A percentile compares a stretch with the other conserved stretches of the same genome.
Evolutionary conservation across 2,329 filamentous ascomycete genomes (phyloP).

Genomic region (Fragosphaeria purpurea): DNA sequence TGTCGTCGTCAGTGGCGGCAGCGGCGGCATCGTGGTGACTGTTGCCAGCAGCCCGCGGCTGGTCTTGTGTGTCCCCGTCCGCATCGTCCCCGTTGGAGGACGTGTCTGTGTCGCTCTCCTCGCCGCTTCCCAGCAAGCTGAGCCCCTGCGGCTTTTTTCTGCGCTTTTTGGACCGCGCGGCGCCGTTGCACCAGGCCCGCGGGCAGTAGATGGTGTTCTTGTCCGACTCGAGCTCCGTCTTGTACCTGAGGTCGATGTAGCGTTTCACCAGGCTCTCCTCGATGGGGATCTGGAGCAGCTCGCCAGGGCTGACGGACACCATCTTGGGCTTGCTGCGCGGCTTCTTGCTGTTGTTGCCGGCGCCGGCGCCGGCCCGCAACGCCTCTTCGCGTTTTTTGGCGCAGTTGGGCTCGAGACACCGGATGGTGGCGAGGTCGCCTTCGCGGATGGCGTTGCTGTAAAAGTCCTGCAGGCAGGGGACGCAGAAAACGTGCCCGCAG

Average conservation of each 20-base stretch:
- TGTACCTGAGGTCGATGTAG: constrained; percentile 84
- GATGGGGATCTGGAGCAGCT: constrained; percentile 69
- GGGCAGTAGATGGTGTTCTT: constrained; percentile 91
- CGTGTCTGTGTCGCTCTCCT: constrained; percentile 30
- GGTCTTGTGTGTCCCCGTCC: neutral
- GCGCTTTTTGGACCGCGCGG: constrained; percentile 66
- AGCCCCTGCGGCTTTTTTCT: constrained; percentile 56
- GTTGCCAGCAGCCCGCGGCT: constrained; percentile 7
- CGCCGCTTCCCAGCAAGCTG: constrained; percentile 46
- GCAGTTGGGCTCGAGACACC: constrained; percentile 72
- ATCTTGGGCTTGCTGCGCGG: constrained; percentile 45
- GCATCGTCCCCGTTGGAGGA: constrained; percentile 17
- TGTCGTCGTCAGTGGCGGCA: constrained; percentile 30
- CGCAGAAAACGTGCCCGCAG: constrained; percentile 87
- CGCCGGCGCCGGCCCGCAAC: constrained; percentile 12
- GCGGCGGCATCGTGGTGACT: constrained; percentile 6
- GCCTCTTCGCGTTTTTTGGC: constrained; percentile 46
- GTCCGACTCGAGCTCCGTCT: constrained; percentile 83
- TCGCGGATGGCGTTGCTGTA: constrained; percentile 82
- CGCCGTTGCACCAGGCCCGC: constrained; percentile 82
- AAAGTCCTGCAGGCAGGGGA: constrained; percentile 77
- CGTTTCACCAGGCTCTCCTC: constrained; percentile 65
- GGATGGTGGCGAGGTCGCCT: constrained; percentile 69
- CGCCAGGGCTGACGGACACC: constrained; percentile 65
- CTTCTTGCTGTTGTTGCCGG: constrained; percentile 23